Evolutionary conservation across 345 rosid genomes (phyloP), one percentile per base, ranked within the genome.

Genomic region (Citrus maxima): DNA sequence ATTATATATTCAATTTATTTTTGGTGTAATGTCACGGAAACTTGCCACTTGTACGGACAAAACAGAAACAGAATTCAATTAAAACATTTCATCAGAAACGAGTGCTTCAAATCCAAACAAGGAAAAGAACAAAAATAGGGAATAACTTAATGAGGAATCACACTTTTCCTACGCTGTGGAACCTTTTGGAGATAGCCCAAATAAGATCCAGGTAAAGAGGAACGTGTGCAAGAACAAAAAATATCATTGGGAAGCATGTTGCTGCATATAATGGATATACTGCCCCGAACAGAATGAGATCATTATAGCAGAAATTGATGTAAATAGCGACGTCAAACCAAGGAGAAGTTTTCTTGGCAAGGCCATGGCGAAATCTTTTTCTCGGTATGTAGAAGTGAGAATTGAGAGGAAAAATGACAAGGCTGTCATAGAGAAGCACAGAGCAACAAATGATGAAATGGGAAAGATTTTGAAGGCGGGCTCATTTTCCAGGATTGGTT

Each of bases 351-450:
- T 81, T 51, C 61, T 24, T 3, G 84, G 79, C 42, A 73, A 59
- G 38, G 35, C 34, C 35, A 12, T 38, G 18, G 16, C 37, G 14
- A 82, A 82, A 61, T 82, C 81, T 12, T 2, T 35, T 34, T 66
- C 65, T 32, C 51, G 74, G 67, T 54, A 74, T n/a, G 73, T 40
- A 12, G 72, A 78, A 32, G 81, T 74, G 32, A 74, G 70, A 9
- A 78, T 49, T 3, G 78, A 28, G 1, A 78, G 72, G 24, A 74
- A 78, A 34, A n/a, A 12, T 13, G 70, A 16, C 55, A 70, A 67
- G 18, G 83, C 58, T 24, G 75, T 59, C 7, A 80, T 58, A 0
- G 84, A 82, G 66, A 38, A 74, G 70, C 76, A 73, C 10, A 78
- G 81, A 21, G 81, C 75, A 2, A 78, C 16, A 4, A 82, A 72